Conservation (phyloP, 441 rosid species). For the Populus tomentosa region DNA sequence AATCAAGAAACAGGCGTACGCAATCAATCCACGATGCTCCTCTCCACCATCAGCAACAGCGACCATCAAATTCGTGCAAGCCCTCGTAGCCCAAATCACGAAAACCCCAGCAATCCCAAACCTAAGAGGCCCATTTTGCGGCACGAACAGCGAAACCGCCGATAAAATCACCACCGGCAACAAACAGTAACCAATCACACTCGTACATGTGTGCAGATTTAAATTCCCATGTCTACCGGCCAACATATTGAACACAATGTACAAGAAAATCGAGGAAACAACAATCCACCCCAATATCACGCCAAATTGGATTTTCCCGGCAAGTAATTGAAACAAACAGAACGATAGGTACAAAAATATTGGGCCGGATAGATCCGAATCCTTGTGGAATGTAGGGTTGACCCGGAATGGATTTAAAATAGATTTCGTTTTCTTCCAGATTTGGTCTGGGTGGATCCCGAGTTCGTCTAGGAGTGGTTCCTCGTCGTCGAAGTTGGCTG, state of each 20-base stretch:
- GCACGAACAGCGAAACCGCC: no score
- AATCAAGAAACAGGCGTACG: no score
- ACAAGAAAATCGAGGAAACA: slow-evolving; percentile 79
- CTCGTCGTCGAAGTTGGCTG: slow-evolving; percentile 65
- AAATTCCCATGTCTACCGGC: slow-evolving; percentile 87
- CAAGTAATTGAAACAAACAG: slow-evolving; percentile 78
- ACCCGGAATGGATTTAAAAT: slow-evolving; percentile 76
- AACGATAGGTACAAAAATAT: slow-evolving; percentile 70
- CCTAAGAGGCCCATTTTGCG: neutral
- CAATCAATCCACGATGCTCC: slow-evolving; percentile 41
- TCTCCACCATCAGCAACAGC: slow-evolving; percentile 82
- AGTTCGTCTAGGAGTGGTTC: slow-evolving; percentile 94
- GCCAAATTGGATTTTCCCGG: slow-evolving; percentile 89
- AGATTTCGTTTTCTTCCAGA: slow-evolving; percentile 83
- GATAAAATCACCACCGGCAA: no score
- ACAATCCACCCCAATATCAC: slow-evolving; percentile 95
- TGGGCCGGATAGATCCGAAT: slow-evolving; percentile 89
- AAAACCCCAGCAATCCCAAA: slow-evolving; percentile 51
- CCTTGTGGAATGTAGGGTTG: slow-evolving; percentile 59
- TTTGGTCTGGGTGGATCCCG: slow-evolving; percentile 94
- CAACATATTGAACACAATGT: slow-evolving; percentile 83
- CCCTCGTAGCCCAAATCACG: slow-evolving; percentile 82
- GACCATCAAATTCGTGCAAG: slow-evolving; percentile 67
- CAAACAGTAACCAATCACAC: slow-evolving; percentile 79
- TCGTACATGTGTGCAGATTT: slow-evolving; percentile 84